These are phyloP conservation scores for Bipolaris victoriae DNA, from an alignment of 2,329 filamentous ascomycete species.

Conservation along the genomic window DNA sequence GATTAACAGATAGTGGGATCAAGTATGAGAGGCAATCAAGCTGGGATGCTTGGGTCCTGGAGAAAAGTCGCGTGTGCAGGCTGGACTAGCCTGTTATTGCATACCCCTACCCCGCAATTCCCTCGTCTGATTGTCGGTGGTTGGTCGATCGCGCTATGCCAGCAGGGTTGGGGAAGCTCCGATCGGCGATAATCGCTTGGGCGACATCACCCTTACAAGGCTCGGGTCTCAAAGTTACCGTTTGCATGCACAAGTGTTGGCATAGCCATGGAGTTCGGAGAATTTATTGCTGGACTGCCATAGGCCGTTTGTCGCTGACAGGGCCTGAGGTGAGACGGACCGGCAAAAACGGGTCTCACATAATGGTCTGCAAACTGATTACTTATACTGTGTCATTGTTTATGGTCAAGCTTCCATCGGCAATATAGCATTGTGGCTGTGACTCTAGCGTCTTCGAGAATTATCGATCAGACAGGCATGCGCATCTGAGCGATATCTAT, in stretches of 20 bases:
- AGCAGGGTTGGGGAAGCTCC: slow-evolving; percentile 9
- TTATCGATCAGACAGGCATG: not conserved
- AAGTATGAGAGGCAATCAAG: slow-evolving; percentile 17
- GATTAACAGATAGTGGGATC: slow-evolving; percentile 13
- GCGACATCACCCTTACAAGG: slow-evolving; percentile 15
- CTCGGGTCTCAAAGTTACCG: not conserved
- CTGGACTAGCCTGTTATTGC: slow-evolving; percentile 7
- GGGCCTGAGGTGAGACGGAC: slow-evolving; percentile 4
- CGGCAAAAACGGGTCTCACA: slow-evolving; percentile 4
- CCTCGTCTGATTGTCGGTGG: slow-evolving; percentile 2
- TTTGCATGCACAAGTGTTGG: not conserved
- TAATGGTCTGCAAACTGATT: slow-evolving; percentile 1
- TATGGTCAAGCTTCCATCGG: not conserved
- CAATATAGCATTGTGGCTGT: not conserved
- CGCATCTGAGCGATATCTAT: not conserved
- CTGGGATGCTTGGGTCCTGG: slow-evolving; percentile 15
- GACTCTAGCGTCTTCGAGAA: not conserved
- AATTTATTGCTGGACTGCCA: not conserved
- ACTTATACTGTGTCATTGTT: not conserved
- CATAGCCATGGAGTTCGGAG: not conserved
- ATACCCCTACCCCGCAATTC: slow-evolving; percentile 16
- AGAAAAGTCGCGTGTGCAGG: slow-evolving; percentile 3
- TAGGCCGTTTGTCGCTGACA: not conserved
- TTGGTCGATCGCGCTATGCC: slow-evolving; percentile 8
- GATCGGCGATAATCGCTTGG: slow-evolving; percentile 18